Conservation (phyloP, 1,284 basidiomycete species). For the Pseudozyma sp. region DNA sequence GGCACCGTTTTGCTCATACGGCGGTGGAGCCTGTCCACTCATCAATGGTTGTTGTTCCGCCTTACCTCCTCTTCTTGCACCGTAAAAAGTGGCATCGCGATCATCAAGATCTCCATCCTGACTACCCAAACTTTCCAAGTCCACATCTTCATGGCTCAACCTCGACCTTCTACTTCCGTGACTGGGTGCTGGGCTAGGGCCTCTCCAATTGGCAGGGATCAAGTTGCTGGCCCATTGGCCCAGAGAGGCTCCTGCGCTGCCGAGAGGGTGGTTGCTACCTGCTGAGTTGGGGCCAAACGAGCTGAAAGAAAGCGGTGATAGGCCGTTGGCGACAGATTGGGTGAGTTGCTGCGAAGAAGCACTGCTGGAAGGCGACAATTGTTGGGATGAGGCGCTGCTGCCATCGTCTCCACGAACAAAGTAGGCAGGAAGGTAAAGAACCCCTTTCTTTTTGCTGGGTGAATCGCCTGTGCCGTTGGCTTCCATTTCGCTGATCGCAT, state of each 20-base stretch:
- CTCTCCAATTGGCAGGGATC: conserved; percentile 31
- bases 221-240: conserved; percentile 32
- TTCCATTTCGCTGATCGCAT: conserved; percentile 34
- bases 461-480: conserved; percentile 17
- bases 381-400: conserved; percentile 2
- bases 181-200: conserved; percentile 30
- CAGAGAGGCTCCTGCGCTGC: conserved; percentile 8
- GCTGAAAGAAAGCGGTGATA: conserved; percentile 9
- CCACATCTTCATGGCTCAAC: conserved; percentile 31
- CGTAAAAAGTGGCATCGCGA: background rate
- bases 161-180: conserved; percentile 22
- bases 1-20: background rate
- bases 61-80: conserved; percentile 2
- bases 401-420: conserved; percentile 51
- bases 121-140: conserved; percentile 22
- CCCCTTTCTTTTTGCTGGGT: conserved; percentile 45
- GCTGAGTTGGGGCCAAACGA: conserved; percentile 1
- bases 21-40: background rate
- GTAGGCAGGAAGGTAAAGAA: conserved; percentile 55
- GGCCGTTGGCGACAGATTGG: background rate
- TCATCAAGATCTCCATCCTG: conserved; percentile 23
- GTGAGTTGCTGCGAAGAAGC: conserved; percentile 12
- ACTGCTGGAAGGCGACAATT: conserved; percentile 25
- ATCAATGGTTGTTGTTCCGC: conserved; percentile 6
- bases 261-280: background rate